Conservation (phyloP, 164 flowering plant genomes). For the Amborella trichopoda region DNA sequence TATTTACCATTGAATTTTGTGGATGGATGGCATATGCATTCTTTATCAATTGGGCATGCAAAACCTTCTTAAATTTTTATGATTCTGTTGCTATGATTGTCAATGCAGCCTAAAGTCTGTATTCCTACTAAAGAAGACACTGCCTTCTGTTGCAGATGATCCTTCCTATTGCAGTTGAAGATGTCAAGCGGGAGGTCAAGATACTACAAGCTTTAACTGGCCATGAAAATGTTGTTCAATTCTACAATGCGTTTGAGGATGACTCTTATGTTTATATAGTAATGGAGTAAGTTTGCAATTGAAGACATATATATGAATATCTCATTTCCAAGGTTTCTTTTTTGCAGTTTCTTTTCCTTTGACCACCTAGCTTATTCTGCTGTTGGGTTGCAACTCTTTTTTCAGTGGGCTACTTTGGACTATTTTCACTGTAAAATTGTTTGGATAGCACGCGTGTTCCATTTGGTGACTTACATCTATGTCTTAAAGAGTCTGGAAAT, state of each 20-base stretch:
- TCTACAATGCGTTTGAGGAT: conserved; percentile 87
- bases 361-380: neutral
- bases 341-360: neutral
- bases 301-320: too few species aligned
- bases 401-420: neutral
- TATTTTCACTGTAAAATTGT: too few species aligned
- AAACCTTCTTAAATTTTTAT: too few species aligned
- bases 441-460: too few species aligned
- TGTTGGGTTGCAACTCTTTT: neutral
- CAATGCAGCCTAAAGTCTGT: too few species aligned
- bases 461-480: too few species aligned
- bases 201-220: conserved; percentile 79
- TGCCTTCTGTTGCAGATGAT: conserved; percentile 86
- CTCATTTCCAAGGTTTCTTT: neutral
- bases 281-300: conserved; percentile 69
- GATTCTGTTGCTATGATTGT: too few species aligned
- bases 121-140: too few species aligned
- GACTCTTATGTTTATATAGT: conserved; percentile 78
- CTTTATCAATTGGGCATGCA: too few species aligned
- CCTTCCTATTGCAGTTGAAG: conserved; percentile 96
- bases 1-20: too few species aligned
- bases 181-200: conserved; percentile 96
- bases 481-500: too few species aligned
- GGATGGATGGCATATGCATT: too few species aligned
- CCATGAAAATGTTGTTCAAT: conserved; percentile 95